Percentiles rank a stretch among this genome's conserved stretches.
These are phyloP conservation scores for Poa pratensis DNA, from an alignment of 176 grass and related monocot species.

Conservation along the genomic window DNA sequence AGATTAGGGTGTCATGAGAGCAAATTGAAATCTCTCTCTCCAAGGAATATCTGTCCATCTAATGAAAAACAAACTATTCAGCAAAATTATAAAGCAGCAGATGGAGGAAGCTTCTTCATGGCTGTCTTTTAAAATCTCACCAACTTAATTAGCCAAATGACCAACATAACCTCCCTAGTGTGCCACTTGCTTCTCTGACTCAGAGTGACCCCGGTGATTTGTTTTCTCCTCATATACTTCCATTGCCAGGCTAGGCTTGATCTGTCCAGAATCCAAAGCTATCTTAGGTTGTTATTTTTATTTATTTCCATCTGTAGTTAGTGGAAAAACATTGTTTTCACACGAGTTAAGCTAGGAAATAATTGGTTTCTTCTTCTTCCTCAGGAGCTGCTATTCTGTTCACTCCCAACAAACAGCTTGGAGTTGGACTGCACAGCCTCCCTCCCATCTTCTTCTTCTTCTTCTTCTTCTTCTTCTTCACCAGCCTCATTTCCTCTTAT, in stretches of 20 bases:
- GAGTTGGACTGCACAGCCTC: background rate
- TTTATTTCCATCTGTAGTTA: no score
- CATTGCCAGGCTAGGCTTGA: background rate
- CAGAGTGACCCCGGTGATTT: background rate
- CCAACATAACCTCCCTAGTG: background rate
- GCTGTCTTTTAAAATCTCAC: background rate
- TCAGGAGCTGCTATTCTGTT: background rate
- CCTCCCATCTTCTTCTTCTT: background rate
- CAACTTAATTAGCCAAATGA: background rate
- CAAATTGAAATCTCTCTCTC: background rate
- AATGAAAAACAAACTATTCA: background rate
- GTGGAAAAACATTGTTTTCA: no score
- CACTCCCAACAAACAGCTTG: background rate
- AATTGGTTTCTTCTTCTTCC: background rate
- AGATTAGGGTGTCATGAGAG: slow-evolving; percentile 18
- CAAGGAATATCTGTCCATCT: background rate
- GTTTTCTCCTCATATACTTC: background rate
- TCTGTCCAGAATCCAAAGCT: background rate
- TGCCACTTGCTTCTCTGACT: background rate
- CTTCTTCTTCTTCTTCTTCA: background rate
- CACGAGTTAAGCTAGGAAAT: no score
- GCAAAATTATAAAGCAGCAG: background rate
- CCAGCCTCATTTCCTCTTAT: background rate
- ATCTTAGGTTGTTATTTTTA: background rate
- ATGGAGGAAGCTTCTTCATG: background rate